Evolutionary conservation across 257 asterid genomes (phyloP), one percentile per base, ranked within the genome.

Genomic region (Solanum etuberosum): DNA sequence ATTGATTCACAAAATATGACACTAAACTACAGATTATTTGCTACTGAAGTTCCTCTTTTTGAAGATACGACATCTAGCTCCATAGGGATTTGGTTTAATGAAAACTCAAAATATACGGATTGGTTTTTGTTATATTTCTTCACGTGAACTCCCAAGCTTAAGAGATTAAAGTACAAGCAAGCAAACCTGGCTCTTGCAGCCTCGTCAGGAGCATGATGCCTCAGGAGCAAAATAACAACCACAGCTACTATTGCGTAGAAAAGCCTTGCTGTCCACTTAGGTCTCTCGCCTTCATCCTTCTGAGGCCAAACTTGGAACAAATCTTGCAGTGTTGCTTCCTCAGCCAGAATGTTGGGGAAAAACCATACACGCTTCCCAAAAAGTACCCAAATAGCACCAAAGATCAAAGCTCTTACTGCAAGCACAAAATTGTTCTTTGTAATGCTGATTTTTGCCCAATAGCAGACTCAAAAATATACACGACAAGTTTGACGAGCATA

Each of bases 121-220:
- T 42, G 38, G 35, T 5, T 27, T 78, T 46, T 29, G 14, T 80
- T 43, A 32, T 80, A 9, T 29, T 80, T 46, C 40, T 29, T 80
- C 84, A 80, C 46, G 59, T 46, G 84, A 80, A 80, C 67, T 46
- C 40, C 5, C 23, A 29, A 25, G 6, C 29, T 80, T 16, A 9
- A 27, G 6, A 43, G 67, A 43, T 27, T 7, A 27, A 78, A 80
- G 59, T 46, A 29, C 84, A 80, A 86, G 85, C n/a, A 35, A 35
- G 27, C 87, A 82, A 89, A 97, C 99, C 99, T 94, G 90, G 98
- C 98, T 87, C 99, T 91, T 73, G 99, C 98, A 85, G 99, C 99
- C 94, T 97, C 99, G 81, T 97, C 99, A 40, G 99, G 99, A 70
- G 99, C 99, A 88, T 97, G 99, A 91, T 97, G 99, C 95, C 98